Percentiles rank a stretch among this genome's conserved stretches.
These are phyloP conservation scores for Dissophora ornata DNA, from an alignment of 192 early-diverging fungal species.

Conservation along the genomic window DNA sequence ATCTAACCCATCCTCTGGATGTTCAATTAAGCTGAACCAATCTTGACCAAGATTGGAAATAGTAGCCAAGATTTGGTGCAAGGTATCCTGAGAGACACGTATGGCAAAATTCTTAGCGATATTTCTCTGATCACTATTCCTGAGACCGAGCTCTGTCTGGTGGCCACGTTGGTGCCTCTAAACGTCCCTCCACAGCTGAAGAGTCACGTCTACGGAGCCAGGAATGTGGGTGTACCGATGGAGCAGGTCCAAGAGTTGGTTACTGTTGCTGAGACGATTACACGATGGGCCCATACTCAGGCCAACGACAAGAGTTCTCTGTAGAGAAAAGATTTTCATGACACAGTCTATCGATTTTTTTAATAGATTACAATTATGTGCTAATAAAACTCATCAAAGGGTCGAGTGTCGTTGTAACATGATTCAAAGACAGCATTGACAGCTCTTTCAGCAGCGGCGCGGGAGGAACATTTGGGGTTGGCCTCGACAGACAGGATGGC, in stretches of 20 bases:
- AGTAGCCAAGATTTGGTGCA: constrained; percentile 39
- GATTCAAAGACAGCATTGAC: constrained; percentile 89
- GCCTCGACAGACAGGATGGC: constrained; percentile 82
- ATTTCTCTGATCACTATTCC: constrained; percentile 20
- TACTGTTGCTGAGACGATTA: constrained; percentile 31
- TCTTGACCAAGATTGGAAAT: constrained; percentile 42
- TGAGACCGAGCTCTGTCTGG: constrained; percentile 45
- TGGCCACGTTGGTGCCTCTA: constrained; percentile 28
- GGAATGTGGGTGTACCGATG: constrained; percentile 47
- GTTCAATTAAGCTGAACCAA: constrained; percentile 22
- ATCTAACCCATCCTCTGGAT: no score
- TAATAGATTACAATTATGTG: background rate
- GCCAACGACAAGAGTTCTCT: constrained; percentile 41
- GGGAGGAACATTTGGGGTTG: constrained; percentile 79
- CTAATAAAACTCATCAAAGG: constrained; percentile 95
- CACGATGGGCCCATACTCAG: constrained; percentile 29
- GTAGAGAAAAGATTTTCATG: constrained; percentile 10
- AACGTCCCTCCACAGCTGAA: constrained; percentile 46
- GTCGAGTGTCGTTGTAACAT: constrained; percentile 94
- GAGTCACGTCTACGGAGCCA: constrained; percentile 38
- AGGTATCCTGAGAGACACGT: constrained; percentile 29
- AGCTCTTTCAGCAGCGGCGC: constrained; percentile 84
- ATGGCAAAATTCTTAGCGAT: constrained; percentile 34
- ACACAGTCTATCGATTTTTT: background rate
- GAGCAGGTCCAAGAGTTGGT: constrained; percentile 45